These are phyloP conservation scores for Phytophthora europaea DNA, from an alignment of 352 stramenopile genomes.

Conservation along the genomic window DNA sequence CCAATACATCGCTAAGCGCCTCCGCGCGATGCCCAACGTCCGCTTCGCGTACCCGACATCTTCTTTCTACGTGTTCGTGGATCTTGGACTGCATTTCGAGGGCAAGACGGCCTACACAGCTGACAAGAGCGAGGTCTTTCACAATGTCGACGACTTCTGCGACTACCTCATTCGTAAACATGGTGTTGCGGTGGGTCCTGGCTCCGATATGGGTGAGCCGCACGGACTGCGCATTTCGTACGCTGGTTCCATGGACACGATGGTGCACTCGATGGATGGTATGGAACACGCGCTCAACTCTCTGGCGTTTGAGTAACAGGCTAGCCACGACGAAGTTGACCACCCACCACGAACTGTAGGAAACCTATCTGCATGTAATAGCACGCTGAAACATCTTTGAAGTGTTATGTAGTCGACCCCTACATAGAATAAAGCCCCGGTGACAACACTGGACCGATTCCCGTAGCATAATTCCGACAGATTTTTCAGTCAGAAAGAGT, in stretches of 20 bases:
- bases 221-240: conserved; percentile 96
- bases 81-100: conserved; percentile 84
- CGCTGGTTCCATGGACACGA: conserved; percentile 92
- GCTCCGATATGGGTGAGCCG: conserved; percentile 94
- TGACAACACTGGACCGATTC: too few relatives aligned
- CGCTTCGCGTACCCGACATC: conserved; percentile 85
- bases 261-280: conserved; percentile 69
- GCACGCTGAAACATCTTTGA: not conserved
- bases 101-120: conserved; percentile 55
- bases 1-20: conserved; percentile 86
- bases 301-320: conserved; percentile 19
- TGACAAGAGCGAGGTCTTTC: conserved; percentile 42
- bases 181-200: conserved; percentile 95
- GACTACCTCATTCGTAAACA: conserved; percentile 94
- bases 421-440: too few relatives aligned
- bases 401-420: not conserved
- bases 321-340: not conserved
- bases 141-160: conserved; percentile 82
- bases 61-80: conserved; percentile 96
- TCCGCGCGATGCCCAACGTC: conserved; percentile 87
- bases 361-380: not conserved
- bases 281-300: conserved; percentile 57
- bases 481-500: too few relatives aligned
- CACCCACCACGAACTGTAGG: not conserved
- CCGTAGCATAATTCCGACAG: too few relatives aligned